Percentiles rank a stretch among this genome's conserved stretches.
Evolutionary conservation across 2,329 filamentous ascomycete genomes (phyloP).

Genomic region (Ophiobolus disseminans): DNA sequence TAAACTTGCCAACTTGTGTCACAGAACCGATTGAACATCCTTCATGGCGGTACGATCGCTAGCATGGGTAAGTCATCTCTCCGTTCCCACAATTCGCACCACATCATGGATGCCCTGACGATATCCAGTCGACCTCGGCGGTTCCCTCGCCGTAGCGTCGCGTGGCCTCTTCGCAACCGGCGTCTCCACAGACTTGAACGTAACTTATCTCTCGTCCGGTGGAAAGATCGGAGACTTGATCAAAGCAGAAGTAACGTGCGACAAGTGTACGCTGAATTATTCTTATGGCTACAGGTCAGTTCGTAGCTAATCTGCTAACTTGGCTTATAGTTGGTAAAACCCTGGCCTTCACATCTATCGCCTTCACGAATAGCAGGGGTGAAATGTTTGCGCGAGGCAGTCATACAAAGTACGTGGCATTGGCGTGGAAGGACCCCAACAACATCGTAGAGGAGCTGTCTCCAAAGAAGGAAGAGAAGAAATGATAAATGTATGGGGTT

Average conservation of each 20-base stretch:
- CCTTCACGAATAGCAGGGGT: constrained; percentile 65
- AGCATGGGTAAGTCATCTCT: constrained; percentile 62
- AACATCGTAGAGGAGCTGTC: constrained; percentile 67
- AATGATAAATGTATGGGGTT: neutral
- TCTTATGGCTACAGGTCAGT: neutral
- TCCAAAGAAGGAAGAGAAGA: constrained; percentile 37
- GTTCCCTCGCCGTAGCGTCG: constrained; percentile 70
- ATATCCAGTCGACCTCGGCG: constrained; percentile 66
- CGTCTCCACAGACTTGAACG: constrained; percentile 71
- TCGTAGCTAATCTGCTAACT: neutral
- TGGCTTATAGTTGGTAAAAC: constrained; percentile 65
- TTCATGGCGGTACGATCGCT: constrained; percentile 81
- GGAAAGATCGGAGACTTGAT: constrained; percentile 68
- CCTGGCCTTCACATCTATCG: constrained; percentile 68
- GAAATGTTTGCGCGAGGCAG: constrained; percentile 70
- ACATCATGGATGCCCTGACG: neutral
- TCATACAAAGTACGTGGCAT: constrained; percentile 70
- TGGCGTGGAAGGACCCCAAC: constrained; percentile 68
- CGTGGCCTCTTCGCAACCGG: constrained; percentile 70
- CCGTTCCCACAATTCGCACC: neutral
- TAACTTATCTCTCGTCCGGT: constrained; percentile 70
- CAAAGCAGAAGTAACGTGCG: constrained; percentile 67
- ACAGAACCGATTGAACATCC: constrained; percentile 76
- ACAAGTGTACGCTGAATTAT: constrained; percentile 62
- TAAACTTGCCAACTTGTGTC: neutral